Evolutionary conservation across 2,329 filamentous ascomycete genomes (phyloP).

Genomic region (Fonsecaea multimorphosa): DNA sequence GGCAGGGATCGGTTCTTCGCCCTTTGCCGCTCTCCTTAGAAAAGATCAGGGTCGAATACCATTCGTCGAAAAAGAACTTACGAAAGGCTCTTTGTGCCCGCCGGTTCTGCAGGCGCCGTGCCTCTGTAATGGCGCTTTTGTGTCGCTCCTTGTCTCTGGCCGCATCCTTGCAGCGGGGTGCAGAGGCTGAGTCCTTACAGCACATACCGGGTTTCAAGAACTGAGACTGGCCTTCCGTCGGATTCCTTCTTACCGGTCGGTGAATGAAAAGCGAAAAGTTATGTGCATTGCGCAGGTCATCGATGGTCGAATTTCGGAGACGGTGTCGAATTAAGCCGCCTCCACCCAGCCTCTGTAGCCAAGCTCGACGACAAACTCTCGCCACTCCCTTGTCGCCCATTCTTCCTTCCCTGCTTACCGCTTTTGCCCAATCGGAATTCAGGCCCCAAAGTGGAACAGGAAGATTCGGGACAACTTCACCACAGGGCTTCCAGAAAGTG

Average conservation of each 20-base stretch:
- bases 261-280: constrained; percentile 2
- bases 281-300: not conserved
- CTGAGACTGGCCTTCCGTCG: not conserved
- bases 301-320: not conserved
- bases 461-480: constrained; percentile 10
- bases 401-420: constrained; percentile 14
- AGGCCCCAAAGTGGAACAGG: not conserved
- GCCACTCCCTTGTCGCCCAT: too few relatives aligned
- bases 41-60: not conserved
- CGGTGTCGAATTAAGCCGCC: not conserved
- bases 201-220: constrained; percentile 7
- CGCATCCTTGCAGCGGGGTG: not conserved
- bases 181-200: not conserved
- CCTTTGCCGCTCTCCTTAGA: constrained; percentile 18
- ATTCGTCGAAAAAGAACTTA: not conserved
- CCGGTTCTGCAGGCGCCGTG: constrained; percentile 20
- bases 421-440: constrained; percentile 22
- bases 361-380: too few relatives aligned
- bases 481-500: not conserved
- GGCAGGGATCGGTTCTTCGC: not conserved
- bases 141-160: not conserved
- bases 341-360: too few relatives aligned
- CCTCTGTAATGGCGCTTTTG: constrained; percentile 16
- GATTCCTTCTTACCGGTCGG: not conserved
- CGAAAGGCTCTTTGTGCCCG: constrained; percentile 23